Base-by-base conservation (phyloP, 805 yeast species). In the Wickerhamiella allomyrinae region DNA sequence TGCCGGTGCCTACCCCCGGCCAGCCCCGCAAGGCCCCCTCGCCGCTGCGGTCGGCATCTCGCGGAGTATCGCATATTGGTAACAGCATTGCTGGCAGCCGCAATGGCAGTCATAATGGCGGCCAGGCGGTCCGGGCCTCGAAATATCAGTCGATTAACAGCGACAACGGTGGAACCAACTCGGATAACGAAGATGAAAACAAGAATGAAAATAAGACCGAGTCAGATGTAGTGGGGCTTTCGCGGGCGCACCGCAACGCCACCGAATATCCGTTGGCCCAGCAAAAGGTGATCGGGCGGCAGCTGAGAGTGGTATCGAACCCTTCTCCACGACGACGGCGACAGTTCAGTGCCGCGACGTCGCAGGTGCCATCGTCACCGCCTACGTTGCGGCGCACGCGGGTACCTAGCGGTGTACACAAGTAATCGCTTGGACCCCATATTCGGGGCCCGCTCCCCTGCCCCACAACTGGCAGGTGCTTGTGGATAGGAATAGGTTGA, bases 1-100 rank as follows among this genome's bases (percentile, higher is more conserved):
- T 91, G 15, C 98, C 97, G 5, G 72, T 73, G 49, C 84, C 84
- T 40, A 84, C 95, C 2, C 98, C 98, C 0, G 98, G 97, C 2
- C 98, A 91, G 61, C 98, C 98, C 33, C 73, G 96, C 56, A 89
- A 89, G 40, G 40, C 50, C 17, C 52, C 56, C 13, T 49, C 49
- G 5, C 41, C 43, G 7, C 17, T 27, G 20, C 50, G 47, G 11
- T 38, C 41, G 22, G 45, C 39, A 13, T 42, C 41, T 27, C 46
- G 35, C 15, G 33, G 45, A 13, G 41, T 47, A 7, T 35, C 39
- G 22, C 25, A 34, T 34, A 35, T 20, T 9, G 38, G 41, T 19
- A 40, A 39, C 10, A 37, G 25, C 10, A 27, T 33, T 15, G 33
- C 42, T 4, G 31, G 37, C 15, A 34, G 38, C 10, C 39, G 29